These are phyloP conservation scores for Blastocladiella emersonii DNA, from an alignment of 371 early-diverging fungal species.

Conservation along the genomic window DNA sequence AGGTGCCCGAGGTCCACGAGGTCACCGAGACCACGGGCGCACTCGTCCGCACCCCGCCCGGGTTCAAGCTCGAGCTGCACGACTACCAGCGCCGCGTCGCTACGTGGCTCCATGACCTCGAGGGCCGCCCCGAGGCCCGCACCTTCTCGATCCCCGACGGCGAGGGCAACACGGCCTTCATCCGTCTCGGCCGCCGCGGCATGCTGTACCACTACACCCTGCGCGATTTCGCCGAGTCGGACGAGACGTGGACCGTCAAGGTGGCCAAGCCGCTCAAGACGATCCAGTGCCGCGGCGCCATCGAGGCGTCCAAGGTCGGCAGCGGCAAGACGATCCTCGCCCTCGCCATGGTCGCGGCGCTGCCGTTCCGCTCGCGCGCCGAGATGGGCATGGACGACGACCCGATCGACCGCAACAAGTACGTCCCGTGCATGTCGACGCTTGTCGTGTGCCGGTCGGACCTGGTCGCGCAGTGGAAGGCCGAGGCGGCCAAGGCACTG, in stretches of 20 bases:
- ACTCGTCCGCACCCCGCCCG: neutral
- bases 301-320: neutral
- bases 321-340: neutral
- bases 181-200: neutral
- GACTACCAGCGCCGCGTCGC: neutral
- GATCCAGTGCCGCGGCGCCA: neutral
- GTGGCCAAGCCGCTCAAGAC: neutral
- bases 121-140: neutral
- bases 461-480: slow-evolving; percentile 2
- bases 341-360: neutral
- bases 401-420: neutral
- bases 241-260: neutral
- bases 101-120: neutral
- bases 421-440: neutral
- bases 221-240: neutral
- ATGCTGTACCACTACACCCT: neutral
- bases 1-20: neutral
- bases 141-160: neutral
- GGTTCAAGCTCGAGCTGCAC: neutral
- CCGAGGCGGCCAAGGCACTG: neutral
- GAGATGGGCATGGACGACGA: neutral
- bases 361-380: neutral
- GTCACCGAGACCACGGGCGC: too few species aligned
- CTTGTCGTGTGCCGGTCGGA: neutral
- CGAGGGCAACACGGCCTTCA: neutral